Percentiles rank a stretch among this genome's conserved stretches.
phyloP scores from a whole-genome alignment of 352 stramenopile species.

The Proteromonas lacertae region DNA sequence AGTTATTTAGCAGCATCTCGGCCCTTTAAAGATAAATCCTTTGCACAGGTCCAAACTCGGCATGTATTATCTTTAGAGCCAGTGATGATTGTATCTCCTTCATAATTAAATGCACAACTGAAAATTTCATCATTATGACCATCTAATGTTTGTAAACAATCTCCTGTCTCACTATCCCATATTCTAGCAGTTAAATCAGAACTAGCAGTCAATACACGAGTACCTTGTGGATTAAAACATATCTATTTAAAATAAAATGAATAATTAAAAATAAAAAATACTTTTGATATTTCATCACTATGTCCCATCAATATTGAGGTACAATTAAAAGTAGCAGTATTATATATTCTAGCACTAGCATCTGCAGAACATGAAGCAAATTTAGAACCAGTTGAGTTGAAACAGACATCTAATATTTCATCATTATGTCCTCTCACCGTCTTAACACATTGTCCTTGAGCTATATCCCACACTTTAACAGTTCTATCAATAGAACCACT shows the following conservation, averaged over 20 bases:
- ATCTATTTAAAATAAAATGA: conserved; percentile 9
- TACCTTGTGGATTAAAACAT: conserved; percentile 70
- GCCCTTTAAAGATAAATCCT: too few relatives aligned
- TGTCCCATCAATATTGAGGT: conserved; percentile 68
- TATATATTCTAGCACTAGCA: conserved; percentile 64
- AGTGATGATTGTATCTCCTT: conserved; percentile 78
- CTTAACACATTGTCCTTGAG: conserved; percentile 46
- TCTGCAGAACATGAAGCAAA: conserved; percentile 62
- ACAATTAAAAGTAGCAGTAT: conserved; percentile 67
- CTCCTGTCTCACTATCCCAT: conserved; percentile 61
- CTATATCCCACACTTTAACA: conserved; percentile 49
- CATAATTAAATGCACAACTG: conserved; percentile 75
- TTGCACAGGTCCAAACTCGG: conserved; percentile 25
- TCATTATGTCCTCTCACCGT: conserved; percentile 67
- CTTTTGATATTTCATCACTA: conserved; percentile 66
- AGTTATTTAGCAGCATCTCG: too few relatives aligned
- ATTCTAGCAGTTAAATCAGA: conserved; percentile 63
- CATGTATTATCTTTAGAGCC: conserved; percentile 35
- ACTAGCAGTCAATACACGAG: conserved; percentile 54
- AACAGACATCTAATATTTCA: conserved; percentile 67
- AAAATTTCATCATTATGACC: conserved; percentile 87
- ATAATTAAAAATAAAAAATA: conserved; percentile 1
- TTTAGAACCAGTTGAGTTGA: conserved; percentile 64
- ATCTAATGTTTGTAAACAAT: conserved; percentile 64
- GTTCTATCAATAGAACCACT: conserved; percentile 65